Percentiles rank a stretch among this genome's conserved stretches.
phyloP scores from a whole-genome alignment of 257 asterid genomes.

The Penstemon barbatus region DNA sequence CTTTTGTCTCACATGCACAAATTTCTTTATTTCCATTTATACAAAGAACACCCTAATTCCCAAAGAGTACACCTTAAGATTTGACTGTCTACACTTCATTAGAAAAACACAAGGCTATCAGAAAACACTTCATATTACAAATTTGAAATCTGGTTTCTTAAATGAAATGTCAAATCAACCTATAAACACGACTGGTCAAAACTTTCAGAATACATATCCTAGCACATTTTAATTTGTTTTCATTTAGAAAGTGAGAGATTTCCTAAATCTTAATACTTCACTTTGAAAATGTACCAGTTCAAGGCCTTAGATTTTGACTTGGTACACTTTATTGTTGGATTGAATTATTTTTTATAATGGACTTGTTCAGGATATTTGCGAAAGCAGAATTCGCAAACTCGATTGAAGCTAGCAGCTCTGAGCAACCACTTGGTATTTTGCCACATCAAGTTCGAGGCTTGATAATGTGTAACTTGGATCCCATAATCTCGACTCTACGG shows the following conservation, averaged over 20 bases:
- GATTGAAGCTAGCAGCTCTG: slow-evolving; percentile 38
- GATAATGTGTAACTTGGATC: too few species aligned
- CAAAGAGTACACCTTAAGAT: too few species aligned
- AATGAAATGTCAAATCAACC: not conserved
- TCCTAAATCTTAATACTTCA: too few species aligned
- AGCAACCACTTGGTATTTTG: slow-evolving; percentile 85
- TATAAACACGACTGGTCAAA: not conserved
- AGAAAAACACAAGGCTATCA: not conserved
- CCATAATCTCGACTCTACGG: too few species aligned
- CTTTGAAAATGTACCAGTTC: not conserved
- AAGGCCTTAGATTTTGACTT: slow-evolving; percentile 14
- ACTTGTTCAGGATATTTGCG: slow-evolving; percentile 61
- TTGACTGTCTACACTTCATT: not conserved
- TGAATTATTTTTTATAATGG: not conserved
- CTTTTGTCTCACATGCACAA: not conserved
- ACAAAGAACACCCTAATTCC: not conserved
- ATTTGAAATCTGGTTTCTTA: not conserved
- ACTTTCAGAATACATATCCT: not conserved
- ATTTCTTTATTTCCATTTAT: not conserved
- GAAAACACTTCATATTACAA: not conserved
- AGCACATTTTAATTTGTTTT: not conserved
- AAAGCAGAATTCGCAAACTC: slow-evolving; percentile 78
- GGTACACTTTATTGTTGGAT: not conserved
- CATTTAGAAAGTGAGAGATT: not conserved
- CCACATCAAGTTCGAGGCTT: slow-evolving; percentile 97